Evolutionary conservation across 2,329 filamentous ascomycete species (phyloP).

Genomic region (Nemania serpens): DNA sequence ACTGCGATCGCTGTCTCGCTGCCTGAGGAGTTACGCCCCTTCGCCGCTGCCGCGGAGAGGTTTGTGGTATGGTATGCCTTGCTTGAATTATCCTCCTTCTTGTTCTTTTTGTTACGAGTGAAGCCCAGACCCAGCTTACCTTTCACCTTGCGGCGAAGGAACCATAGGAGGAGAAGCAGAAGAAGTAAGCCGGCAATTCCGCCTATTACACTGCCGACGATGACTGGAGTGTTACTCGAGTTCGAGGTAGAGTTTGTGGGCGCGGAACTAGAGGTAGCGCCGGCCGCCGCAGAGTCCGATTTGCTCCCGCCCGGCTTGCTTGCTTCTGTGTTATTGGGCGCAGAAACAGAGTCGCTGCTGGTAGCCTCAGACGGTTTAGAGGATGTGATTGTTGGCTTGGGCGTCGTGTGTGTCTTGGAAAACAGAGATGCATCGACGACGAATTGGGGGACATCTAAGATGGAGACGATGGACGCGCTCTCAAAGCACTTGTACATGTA

Average conservation of each 20-base stretch:
- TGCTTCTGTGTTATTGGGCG: conserved; percentile 2
- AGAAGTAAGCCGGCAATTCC: conserved; percentile 35
- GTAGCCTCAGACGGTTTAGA: background rate
- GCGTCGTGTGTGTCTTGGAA: conserved; percentile 28
- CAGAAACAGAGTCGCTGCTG: conserved; percentile 10
- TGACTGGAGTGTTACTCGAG: conserved; percentile 33
- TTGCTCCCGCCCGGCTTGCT: background rate
- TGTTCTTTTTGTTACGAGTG: conserved; percentile 31
- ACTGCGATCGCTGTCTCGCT: conserved; percentile 15
- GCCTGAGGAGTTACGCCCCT: conserved; percentile 19
- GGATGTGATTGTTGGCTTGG: conserved; percentile 19
- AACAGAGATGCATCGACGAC: conserved; percentile 41
- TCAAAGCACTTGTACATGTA: conserved; percentile 46
- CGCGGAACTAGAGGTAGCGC: conserved; percentile 3
- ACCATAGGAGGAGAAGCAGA: conserved; percentile 36
- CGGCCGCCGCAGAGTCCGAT: background rate
- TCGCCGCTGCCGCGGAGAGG: background rate
- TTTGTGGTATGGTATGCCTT: conserved; percentile 21
- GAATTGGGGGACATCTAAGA: conserved; percentile 44
- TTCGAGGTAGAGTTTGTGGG: background rate
- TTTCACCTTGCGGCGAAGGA: conserved; percentile 24
- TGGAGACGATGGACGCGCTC: conserved; percentile 36
- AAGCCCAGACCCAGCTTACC: conserved; percentile 28
- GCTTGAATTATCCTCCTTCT: conserved; percentile 25
- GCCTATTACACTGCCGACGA: conserved; percentile 42